Conservation (phyloP, 176 grass and related monocot species). For the Saccharum officinarum region DNA sequence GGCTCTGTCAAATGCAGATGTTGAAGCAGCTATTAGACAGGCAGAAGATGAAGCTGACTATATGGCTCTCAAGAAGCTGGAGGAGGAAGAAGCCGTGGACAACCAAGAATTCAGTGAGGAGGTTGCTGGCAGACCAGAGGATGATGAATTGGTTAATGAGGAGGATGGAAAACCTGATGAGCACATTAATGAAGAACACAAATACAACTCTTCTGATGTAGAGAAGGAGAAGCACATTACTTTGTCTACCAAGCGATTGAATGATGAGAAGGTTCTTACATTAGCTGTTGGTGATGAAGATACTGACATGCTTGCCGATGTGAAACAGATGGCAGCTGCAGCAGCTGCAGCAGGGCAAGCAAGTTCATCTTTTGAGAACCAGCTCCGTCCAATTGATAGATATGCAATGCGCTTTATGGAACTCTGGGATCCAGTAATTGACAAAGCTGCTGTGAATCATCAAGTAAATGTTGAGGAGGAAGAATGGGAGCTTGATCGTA, state of each 20-base stretch:
- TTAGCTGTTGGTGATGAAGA: conserved; percentile 83
- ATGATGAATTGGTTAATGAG: conserved; percentile 85
- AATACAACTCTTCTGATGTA: conserved; percentile 43
- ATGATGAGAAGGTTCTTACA: conserved; percentile 74
- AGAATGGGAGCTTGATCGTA: conserved; percentile 98
- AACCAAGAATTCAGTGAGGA: conserved; percentile 99
- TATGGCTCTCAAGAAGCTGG: conserved; percentile 97
- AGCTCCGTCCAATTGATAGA: conserved; percentile 94
- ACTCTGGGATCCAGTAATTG: conserved; percentile 90
- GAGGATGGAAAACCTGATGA: conserved; percentile 75
- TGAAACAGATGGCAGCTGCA: conserved; percentile 95
- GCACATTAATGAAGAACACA: conserved; percentile 64
- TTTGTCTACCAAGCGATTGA: conserved; percentile 48
- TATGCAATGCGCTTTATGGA: conserved; percentile 98
- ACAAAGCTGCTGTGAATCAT: conserved; percentile 72
- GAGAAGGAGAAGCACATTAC: conserved; percentile 57
- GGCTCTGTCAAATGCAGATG: conserved; percentile 73
- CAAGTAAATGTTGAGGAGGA: conserved; percentile 78
- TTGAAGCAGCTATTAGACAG: conserved; percentile 93
- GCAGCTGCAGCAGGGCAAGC: conserved; percentile 92
- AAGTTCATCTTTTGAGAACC: conserved; percentile 97
- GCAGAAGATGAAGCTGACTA: conserved; percentile 99
- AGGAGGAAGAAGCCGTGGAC: conserved; percentile 94
- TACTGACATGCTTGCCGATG: conserved; percentile 97
- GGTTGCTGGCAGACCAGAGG: conserved; percentile 62